Conservation (phyloP, 768 basidiomycete genomes). For the Lanmaoa pseudosensibilis region DNA sequence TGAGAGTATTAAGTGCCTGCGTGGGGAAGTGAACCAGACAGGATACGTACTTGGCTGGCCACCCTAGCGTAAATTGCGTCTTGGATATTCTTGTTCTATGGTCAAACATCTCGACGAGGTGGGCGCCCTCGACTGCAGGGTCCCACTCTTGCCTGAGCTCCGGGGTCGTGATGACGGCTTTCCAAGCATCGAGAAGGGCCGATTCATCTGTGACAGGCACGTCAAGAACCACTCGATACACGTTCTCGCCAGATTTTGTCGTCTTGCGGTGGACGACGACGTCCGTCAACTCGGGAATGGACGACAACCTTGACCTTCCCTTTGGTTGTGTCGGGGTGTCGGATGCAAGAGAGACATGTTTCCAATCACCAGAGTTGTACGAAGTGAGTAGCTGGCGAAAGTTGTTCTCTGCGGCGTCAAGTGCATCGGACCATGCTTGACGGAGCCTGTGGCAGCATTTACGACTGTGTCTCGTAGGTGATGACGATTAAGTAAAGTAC, state of each 20-base stretch:
- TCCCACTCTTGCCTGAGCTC: constrained; percentile 93
- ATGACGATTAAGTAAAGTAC: constrained; percentile 10
- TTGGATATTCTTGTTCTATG: constrained; percentile 80
- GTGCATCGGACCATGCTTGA: constrained; percentile 78
- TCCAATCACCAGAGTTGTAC: constrained; percentile 74
- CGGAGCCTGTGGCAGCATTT: constrained; percentile 55
- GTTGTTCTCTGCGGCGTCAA: constrained; percentile 70
- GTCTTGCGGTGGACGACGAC: constrained; percentile 77
- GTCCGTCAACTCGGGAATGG: constrained; percentile 62
- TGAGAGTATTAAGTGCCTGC: constrained; percentile 9
- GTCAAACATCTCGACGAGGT: constrained; percentile 84
- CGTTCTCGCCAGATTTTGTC: constrained; percentile 67
- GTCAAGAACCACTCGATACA: constrained; percentile 83
- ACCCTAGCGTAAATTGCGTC: constrained; percentile 90
- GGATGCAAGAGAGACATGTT: constrained; percentile 57
- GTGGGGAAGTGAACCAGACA: background rate
- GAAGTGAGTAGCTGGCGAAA: constrained; percentile 80
- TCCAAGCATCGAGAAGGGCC: constrained; percentile 73
- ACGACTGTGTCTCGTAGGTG: background rate
- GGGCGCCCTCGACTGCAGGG: constrained; percentile 84
- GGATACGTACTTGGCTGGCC: constrained; percentile 92
- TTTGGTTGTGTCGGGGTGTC: constrained; percentile 50
- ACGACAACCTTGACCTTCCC: constrained; percentile 55
- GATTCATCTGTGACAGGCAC: constrained; percentile 58
- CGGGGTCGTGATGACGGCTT: constrained; percentile 77